Base-by-base conservation (phyloP, 176 grass and related monocot genomes). In the Oryza australiensis region DNA sequence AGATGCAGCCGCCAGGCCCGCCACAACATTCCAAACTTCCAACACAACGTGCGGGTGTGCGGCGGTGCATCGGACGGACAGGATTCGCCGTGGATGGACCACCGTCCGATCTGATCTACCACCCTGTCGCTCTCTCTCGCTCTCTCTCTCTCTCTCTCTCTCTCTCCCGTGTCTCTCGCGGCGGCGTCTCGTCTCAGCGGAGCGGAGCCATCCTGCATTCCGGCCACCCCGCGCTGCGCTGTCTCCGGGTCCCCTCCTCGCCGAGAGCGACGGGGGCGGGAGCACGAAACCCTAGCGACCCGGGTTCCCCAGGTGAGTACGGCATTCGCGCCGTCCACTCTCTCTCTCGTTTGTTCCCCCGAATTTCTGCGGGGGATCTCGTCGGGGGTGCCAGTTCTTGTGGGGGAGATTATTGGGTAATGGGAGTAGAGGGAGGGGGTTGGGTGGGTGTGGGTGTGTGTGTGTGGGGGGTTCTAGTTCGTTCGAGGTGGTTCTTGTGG, bases 201-300 rank as follows among this genome's bases (percentile, higher is more conserved):
- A n/a, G n/a, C n/a, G n/a, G n/a, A n/a, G n/a, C n/a, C n/a, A 35
- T 13, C 10, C 12, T n/a, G n/a, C n/a, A n/a, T n/a, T 45, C 43
- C 45, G 45, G 22, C 55, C 30, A 3, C 32, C 33, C 34, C 7
- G 1, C 51, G 4, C 65, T 43, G 13, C 66, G 1, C 42, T 15
- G 20, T 24, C 55, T 42, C 29, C 27, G 1, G 22, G 43, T 14
- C 42, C 40, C 13, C 35, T 65, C 38, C 55, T 16, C 30, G 7
- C 79, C 79, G 59, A 30, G 18, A 23, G 69, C 26, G 76, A n/a
- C n/a, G n/a, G n/a, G n/a, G n/a, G n/a, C n/a, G n/a, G n/a, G n/a
- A 20, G 64, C 76, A 62, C 37, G n/a, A 5, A 85, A 55, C 87
- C 82, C 82, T 81, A 85, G 55, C 42, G 62, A n/a, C 87, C 76